Evolutionary conservation across 257 asterid genomes (phyloP), one percentile per base, ranked within the genome.

Genomic region (Capsicum baccatum): DNA sequence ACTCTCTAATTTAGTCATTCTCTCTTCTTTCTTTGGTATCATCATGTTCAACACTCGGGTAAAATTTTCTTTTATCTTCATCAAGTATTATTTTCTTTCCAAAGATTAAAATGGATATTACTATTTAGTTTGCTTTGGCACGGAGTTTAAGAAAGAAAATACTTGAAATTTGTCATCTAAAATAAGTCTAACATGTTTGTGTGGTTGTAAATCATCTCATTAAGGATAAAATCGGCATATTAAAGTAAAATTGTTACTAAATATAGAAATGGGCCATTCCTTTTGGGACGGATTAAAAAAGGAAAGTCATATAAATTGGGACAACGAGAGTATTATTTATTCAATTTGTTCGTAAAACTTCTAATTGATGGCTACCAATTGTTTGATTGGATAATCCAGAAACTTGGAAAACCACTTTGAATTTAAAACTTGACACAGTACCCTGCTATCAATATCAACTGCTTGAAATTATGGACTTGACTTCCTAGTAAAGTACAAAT

Each of bases 11-110:
- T 19, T 26, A 48, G 60, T 48, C 80, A 48, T 19, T 48, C 80
- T 73, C 80, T 73, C 59, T 47, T 48, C 17, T n/a, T 48, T 26
- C 69, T 62, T 9, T 62, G 69, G 39, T 48, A 71, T 71, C 80
- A 52, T 48, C 60, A 50, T 21, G 44, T 74, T 74, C 78, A 74
- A 50, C 21, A 50, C 80, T 3, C 21, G 9, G 13, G 33, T 63
- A 63, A 6, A 63, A 21, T 9, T 9, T 63, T 63, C 69, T 33
- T 63, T 63, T 63, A 63, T 4, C 35, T 62, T 63, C 69, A 63
- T 7, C 4, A 63, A 9, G 69, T 63, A 63, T 12, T 21, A 63
- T 63, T 63, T 21, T 63, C 69, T 21, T 63, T 9, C 39, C 39
- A 3, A 63, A 37, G 69, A 21, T 19, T 63, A 63, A 2, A 63